phyloP scores from a whole-genome alignment of 140 eudicot species.

The Flaveria floridana region DNA sequence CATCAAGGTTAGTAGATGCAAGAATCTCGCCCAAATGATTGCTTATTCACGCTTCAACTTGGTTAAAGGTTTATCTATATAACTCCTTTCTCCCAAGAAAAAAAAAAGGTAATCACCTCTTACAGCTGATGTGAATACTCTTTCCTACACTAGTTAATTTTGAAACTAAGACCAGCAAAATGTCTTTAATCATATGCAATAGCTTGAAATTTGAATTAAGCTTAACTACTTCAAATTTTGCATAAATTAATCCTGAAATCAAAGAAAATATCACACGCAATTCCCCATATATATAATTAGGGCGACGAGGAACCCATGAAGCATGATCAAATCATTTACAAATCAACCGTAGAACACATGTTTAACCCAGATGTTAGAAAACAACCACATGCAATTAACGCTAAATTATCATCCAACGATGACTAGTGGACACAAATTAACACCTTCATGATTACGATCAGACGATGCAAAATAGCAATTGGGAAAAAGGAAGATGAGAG shows the following conservation, averaged over 20 bases:
- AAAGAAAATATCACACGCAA: background rate
- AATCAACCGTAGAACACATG: conserved; percentile 17
- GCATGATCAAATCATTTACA: background rate
- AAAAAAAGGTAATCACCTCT: background rate
- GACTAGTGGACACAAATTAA: too few species aligned
- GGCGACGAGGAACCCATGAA: background rate
- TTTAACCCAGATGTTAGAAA: background rate
- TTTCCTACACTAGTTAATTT: background rate
- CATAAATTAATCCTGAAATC: background rate
- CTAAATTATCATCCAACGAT: conserved; percentile 5
- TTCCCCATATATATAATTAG: background rate
- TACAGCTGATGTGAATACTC: background rate
- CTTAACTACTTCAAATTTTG: background rate
- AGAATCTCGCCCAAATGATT: background rate
- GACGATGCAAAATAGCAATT: background rate
- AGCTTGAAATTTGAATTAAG: background rate
- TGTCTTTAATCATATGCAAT: conserved; percentile 9
- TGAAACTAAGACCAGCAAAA: background rate
- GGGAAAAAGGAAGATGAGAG: background rate
- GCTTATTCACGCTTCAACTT: background rate
- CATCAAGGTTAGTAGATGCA: background rate
- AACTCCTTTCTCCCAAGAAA: background rate
- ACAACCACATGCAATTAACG: conserved; percentile 5
- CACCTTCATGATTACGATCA: conserved; percentile 3
- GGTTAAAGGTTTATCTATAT: background rate